phyloP scores from a whole-genome alignment of 108 stramenopile species.

The Nitzschia palea region DNA sequence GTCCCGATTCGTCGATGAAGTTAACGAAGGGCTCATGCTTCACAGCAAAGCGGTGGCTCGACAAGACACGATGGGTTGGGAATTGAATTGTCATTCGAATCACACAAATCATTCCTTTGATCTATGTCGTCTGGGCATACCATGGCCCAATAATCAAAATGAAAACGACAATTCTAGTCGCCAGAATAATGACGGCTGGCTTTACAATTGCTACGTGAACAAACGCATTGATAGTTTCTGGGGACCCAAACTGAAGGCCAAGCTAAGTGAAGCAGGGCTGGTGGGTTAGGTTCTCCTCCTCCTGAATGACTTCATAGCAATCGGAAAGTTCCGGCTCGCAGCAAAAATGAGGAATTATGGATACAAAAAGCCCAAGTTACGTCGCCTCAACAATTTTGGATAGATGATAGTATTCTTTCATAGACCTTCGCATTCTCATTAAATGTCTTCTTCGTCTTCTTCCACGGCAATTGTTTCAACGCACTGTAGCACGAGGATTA shows the following conservation, averaged over 20 bases:
- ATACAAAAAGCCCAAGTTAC: too few species aligned
- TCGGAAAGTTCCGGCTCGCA: too few species aligned
- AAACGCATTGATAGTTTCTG: constrained; percentile 62
- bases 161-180: constrained; percentile 7
- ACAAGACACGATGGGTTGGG: constrained; percentile 59
- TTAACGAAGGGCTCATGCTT: constrained; percentile 67
- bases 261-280: constrained; percentile 10
- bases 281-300: background rate
- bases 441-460: constrained; percentile 41
- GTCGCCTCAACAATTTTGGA: too few species aligned
- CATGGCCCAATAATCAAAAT: constrained; percentile 43
- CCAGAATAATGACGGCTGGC: constrained; percentile 48
- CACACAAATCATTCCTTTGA: constrained; percentile 4
- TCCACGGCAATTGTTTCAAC: constrained; percentile 17
- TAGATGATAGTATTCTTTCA: too few species aligned
- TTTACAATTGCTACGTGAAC: constrained; percentile 78
- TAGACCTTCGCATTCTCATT: too few species aligned
- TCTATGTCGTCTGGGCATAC: constrained; percentile 60
- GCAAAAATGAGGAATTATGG: too few species aligned
- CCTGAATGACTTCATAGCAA: too few species aligned
- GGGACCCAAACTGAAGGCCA: constrained; percentile 48
- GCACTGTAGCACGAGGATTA: constrained; percentile 22
- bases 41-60: constrained; percentile 71
- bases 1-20: constrained; percentile 66
- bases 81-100: constrained; percentile 34